phyloP scores from a whole-genome alignment of 129 eudicot genomes.

The Calendula officinalis region DNA sequence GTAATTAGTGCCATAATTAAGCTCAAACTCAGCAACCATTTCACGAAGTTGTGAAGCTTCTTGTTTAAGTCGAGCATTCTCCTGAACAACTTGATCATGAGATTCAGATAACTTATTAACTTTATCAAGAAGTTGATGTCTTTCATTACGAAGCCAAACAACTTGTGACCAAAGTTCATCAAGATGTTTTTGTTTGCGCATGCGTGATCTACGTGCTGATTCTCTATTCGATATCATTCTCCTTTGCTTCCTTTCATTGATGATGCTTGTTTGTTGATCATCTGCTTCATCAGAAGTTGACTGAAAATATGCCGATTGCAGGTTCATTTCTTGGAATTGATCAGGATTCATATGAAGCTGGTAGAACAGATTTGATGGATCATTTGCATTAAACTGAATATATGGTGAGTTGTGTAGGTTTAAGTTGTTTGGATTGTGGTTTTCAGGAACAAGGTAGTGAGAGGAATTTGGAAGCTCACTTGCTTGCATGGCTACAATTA shows the following conservation, averaged over 20 bases:
- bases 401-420: conserved; percentile 38
- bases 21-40: conserved; percentile 73
- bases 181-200: conserved; percentile 96
- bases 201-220: conserved; percentile 95
- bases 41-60: conserved; percentile 77
- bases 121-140: conserved; percentile 74
- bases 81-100: conserved; percentile 71
- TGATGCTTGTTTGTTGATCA: conserved; percentile 71
- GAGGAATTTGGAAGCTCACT: conserved; percentile 48
- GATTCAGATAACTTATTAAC: conserved; percentile 60
- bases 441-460: conserved; percentile 47
- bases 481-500: conserved; percentile 69
- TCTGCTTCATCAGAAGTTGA: conserved; percentile 98
- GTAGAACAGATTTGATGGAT: conserved; percentile 47
- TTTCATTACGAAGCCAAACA: conserved; percentile 81
- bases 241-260: conserved; percentile 91
- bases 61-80: conserved; percentile 77
- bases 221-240: conserved; percentile 97
- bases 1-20: conserved; percentile 48
- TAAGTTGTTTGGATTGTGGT: conserved; percentile 42
- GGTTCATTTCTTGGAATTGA: conserved; percentile 63
- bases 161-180: conserved; percentile 99
- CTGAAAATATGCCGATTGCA: conserved; percentile 43
- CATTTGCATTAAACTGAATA: conserved; percentile 32
- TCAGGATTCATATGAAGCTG: conserved; percentile 50